These are phyloP conservation scores for Leccinum boreale DNA, from an alignment of 768 basidiomycete species.

Conservation along the genomic window DNA sequence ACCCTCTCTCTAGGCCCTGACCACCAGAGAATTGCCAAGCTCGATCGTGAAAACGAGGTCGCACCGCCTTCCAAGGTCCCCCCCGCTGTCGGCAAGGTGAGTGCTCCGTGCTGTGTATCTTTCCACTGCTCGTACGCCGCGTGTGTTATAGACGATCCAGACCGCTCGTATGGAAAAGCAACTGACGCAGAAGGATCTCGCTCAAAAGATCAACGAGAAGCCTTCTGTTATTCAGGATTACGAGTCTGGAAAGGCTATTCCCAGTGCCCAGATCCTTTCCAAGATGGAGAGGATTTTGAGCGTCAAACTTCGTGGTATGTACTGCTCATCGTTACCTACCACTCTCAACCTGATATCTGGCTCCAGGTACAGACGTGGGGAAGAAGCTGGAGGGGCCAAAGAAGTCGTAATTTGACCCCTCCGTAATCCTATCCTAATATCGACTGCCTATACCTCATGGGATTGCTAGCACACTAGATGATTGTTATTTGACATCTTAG, in stretches of 20 bases:
- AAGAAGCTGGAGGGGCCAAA: slow-evolving; percentile 80
- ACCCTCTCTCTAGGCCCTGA: slow-evolving; percentile 64
- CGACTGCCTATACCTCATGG: slow-evolving; percentile 24
- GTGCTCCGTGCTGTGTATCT: slow-evolving; percentile 13
- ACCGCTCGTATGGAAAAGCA: slow-evolving; percentile 73
- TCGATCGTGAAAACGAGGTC: slow-evolving; percentile 94
- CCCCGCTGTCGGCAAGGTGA: slow-evolving; percentile 68
- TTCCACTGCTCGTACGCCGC: neutral
- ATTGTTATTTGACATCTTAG: slow-evolving; percentile 19
- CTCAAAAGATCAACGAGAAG: slow-evolving; percentile 92
- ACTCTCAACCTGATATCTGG: slow-evolving; percentile 2
- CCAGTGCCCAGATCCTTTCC: slow-evolving; percentile 78
- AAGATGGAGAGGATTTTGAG: slow-evolving; percentile 86
- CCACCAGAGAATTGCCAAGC: slow-evolving; percentile 90
- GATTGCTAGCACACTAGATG: slow-evolving; percentile 17
- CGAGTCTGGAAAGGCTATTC: slow-evolving; percentile 83
- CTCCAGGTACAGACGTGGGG: slow-evolving; percentile 73
- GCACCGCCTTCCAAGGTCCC: slow-evolving; percentile 84
- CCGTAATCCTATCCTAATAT: slow-evolving; percentile 32
- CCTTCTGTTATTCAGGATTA: slow-evolving; percentile 86
- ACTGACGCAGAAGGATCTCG: slow-evolving; percentile 88
- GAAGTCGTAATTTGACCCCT: slow-evolving; percentile 56
- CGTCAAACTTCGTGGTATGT: slow-evolving; percentile 85
- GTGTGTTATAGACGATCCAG: slow-evolving; percentile 67
- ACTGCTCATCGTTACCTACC: neutral